Base-by-base conservation (phyloP, 306 rosid genomes). In the Clitoria ternatea region DNA sequence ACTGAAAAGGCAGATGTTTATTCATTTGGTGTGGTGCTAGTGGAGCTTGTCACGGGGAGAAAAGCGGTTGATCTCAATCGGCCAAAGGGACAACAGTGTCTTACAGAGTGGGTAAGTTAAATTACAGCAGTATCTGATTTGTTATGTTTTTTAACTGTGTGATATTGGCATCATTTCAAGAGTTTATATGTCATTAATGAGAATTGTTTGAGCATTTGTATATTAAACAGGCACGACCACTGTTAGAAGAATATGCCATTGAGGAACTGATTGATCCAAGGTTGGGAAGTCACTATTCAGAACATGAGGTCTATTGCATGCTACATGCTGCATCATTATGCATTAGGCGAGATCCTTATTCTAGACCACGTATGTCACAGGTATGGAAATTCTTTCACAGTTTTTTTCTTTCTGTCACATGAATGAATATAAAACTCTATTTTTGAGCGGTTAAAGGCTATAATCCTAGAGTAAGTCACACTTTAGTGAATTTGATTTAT, bases 321-420 rank as follows among this genome's bases (percentile, higher is more conserved):
- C 76, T 95, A 54, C 92, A 95, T 9, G 97, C 97, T 3, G 99
- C 99, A 4, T 87, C 99, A 0, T 79, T 91, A 37, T 95, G 99
- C 83, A 86, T 95, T 53, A 84, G 91, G 65, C 86, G 97, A 67
- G 96, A 95, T 78, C 97, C 97, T 27, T 89, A 79, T 69, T 69
- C 85, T n/a, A 85, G 99, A 83, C 99, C 99, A 20, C 97, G 96
- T 53, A 91, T 95, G 96, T 91, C 99, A 33, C 97, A 89, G 92
- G 99, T 95, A 43, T 64, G 37, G 69, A 24, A 33, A 19, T 35
- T 2, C 18, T 44, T 37, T 0, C 26, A 18, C 35, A 3, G 17
- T 43, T 9, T 69, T 62, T n/a, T 17, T 5, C 27, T 10, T 15
- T 11, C 26, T 23, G 19, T 53, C 35, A 5, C 4, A 2, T 47